These are phyloP conservation scores for Stylonectria norvegica DNA, from an alignment of 2,329 filamentous ascomycete species.

Conservation along the genomic window DNA sequence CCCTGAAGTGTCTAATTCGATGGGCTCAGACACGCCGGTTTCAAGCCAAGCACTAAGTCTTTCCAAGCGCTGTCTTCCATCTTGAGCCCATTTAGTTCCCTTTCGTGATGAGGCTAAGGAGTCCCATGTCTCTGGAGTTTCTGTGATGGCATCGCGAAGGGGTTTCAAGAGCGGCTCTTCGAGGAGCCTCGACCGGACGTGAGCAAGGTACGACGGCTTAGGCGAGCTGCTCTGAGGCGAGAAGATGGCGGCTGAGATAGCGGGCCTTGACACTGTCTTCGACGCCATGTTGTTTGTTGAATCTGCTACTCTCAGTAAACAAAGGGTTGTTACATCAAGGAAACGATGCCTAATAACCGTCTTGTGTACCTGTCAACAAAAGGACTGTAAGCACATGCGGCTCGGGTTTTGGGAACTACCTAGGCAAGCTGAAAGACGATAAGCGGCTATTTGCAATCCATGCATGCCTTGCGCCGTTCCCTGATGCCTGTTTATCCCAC, in stretches of 20 bases:
- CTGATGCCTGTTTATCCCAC: conserved; percentile 1
- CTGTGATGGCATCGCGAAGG: conserved; percentile 5
- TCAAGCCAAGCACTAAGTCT: conserved; percentile 8
- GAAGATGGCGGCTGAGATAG: conserved; percentile 15
- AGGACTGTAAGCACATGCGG: too few relatives aligned
- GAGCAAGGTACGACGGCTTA: conserved; percentile 8
- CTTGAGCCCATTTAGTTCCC: conserved; percentile 1
- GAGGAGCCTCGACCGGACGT: conserved; percentile 8
- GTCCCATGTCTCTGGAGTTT: conserved; percentile 7
- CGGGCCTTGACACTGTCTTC: conserved; percentile 3
- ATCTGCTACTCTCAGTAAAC: too few relatives aligned
- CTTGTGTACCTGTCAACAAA: too few relatives aligned
- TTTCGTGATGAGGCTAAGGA: conserved; percentile 6
- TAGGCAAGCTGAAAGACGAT: too few relatives aligned
- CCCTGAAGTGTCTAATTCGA: conserved; percentile 7
- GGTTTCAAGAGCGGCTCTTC: conserved; percentile 6
- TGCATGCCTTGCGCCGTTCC: neutral
- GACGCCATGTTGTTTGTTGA: conserved; percentile 1
- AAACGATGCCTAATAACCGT: too few relatives aligned
- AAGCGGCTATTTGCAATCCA: too few relatives aligned
- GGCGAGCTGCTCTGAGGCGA: conserved; percentile 14
- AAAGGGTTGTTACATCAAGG: too few relatives aligned
- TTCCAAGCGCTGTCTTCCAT: conserved; percentile 7
- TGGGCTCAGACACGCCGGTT: conserved; percentile 6
- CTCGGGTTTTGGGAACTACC: too few relatives aligned